Base-by-base conservation (phyloP, 345 rosid species). In the Acer yangbiense region DNA sequence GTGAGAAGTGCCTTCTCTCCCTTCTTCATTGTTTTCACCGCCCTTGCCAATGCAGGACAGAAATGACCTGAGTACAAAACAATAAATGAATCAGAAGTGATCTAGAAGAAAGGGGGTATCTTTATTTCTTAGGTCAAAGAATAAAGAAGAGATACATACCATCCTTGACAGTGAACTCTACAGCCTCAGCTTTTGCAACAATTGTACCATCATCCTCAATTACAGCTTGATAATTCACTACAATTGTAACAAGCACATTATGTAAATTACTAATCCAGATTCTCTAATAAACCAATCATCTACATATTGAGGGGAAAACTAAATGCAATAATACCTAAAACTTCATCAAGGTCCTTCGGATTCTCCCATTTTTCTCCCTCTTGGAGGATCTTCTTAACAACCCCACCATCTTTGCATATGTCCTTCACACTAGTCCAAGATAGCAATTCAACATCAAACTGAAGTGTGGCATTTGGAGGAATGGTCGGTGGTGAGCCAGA, bases 11-110 rank as follows among this genome's bases (percentile, higher is more conserved):
- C 97, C 50, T 87, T 96, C 69, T 96, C 98, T 3, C 88, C 93
- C 78, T 87, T 92, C 76, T 96, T 96, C 99, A 96, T 94, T 62
- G 98, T 92, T 86, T 94, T 92, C 63, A 94, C 93, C 64, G 98
- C 97, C 77, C 71, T 90, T 0, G 93, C 64, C 77, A 96, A 65
- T 2, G 98, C 98, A 39, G 95, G 98, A 68, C 97, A 96, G 81
- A 97, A 93, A 78, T 88, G 81, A 74, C 97, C 98, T 95, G 62
- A 68, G 39, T 3, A 61, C 11, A 66, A 5, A 35, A 50, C 18
- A 72, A 25, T 3, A 25, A 39, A 76, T 16, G 16, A 60, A 75
- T 58, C 46, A 18, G 4, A 73, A 35, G 6, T 17, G 7, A 66
- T 35, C 18, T 3, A 70, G 35, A 7, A 52, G 44, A 8, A 32